Conservation (phyloP, 176 grass and related monocot species). For the Triticum monococcum region DNA sequence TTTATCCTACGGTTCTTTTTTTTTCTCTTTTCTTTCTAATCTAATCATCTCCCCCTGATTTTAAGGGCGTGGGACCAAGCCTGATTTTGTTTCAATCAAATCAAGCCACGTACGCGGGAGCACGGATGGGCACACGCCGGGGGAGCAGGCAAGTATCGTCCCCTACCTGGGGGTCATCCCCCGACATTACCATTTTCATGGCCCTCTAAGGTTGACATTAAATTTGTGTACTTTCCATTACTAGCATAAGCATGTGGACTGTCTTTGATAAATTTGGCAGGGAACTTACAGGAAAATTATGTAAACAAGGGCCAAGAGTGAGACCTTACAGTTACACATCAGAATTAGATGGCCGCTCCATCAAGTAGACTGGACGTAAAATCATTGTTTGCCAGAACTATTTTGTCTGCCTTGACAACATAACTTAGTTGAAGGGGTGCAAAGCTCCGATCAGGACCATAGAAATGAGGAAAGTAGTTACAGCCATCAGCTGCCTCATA, state of each 20-base stretch:
- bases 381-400: constrained; percentile 37
- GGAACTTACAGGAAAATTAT: too few relatives aligned
- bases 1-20: too few relatives aligned
- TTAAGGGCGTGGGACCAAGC: too few relatives aligned
- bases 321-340: background rate
- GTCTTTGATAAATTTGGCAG: background rate
- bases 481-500: constrained; percentile 62
- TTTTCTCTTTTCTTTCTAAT: too few relatives aligned
- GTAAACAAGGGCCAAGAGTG: background rate
- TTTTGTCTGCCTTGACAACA: constrained; percentile 54
- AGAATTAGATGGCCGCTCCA: background rate
- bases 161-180: too few relatives aligned
- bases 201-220: too few relatives aligned
- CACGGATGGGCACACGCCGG: too few relatives aligned
- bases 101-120: too few relatives aligned
- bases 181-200: too few relatives aligned
- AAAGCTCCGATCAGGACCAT: constrained; percentile 65
- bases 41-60: too few relatives aligned
- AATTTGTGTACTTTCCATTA: background rate
- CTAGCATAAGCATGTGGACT: background rate
- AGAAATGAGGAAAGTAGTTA: constrained; percentile 86
- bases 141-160: too few relatives aligned
- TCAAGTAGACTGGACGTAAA: constrained; percentile 61
- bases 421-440: constrained; percentile 41
- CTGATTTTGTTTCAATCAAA: too few relatives aligned